Percentiles rank a stretch among this genome's conserved stretches.
Evolutionary conservation across 768 basidiomycete genomes (phyloP).

Genomic region (Lactarius psammicola): DNA sequence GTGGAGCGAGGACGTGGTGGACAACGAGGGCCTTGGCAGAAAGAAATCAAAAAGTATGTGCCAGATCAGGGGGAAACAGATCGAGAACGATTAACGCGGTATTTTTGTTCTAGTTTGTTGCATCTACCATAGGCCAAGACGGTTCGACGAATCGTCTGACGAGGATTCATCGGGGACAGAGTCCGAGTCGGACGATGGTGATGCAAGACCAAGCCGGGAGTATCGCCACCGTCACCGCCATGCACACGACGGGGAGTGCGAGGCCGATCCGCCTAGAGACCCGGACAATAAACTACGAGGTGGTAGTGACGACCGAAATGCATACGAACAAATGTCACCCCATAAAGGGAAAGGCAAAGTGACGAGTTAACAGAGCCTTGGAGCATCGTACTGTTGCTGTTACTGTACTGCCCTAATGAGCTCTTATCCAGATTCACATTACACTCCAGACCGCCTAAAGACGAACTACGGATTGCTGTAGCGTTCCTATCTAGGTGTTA

Average conservation of each 20-base stretch:
- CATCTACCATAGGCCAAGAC: conserved; percentile 84
- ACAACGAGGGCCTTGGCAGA: conserved; percentile 86
- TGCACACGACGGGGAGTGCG: conserved; percentile 7
- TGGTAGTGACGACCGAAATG: conserved; percentile 17
- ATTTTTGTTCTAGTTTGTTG: conserved; percentile 74
- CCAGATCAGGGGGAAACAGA: not conserved
- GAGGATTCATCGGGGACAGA: conserved; percentile 53
- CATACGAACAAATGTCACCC: conserved; percentile 20
- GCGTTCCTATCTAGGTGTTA: too few species aligned
- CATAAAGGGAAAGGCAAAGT: conserved; percentile 24
- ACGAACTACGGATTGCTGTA: too few species aligned
- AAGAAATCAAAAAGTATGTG: conserved; percentile 75
- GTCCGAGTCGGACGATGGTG: conserved; percentile 31
- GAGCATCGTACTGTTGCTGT: too few species aligned
- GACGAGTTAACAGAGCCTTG: conserved; percentile 4
- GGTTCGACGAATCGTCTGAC: conserved; percentile 81
- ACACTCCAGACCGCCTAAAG: too few species aligned
- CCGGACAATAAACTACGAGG: conserved; percentile 1
- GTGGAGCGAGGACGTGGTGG: conserved; percentile 62
- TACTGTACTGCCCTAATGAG: too few species aligned
- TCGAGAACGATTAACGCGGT: not conserved
- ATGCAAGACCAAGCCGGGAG: conserved; percentile 7
- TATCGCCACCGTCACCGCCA: conserved; percentile 4
- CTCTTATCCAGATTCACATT: too few species aligned
- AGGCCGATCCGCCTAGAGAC: not conserved